A percentile compares a stretch with the other conserved stretches of the same genome.
Conservation (phyloP, 73 alveolate genomes). For the Paramecium biaurelia region DNA sequence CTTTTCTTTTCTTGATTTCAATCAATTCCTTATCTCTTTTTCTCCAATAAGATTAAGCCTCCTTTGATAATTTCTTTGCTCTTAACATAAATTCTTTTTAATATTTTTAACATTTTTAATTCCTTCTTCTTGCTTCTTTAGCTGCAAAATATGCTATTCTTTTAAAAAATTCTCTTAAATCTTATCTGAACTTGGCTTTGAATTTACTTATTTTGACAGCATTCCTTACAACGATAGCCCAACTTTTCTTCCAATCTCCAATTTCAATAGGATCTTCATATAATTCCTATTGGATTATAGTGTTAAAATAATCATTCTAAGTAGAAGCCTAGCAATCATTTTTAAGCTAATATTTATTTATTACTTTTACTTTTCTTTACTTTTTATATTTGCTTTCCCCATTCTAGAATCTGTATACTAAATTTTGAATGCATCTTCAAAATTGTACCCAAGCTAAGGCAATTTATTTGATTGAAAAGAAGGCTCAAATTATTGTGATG, state of each 20-base stretch:
- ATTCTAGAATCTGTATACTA: not conserved
- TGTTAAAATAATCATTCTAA: not conserved
- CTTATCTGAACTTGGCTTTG: conserved; percentile 69
- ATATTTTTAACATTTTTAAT: conserved; percentile 82
- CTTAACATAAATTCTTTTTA: conserved; percentile 86
- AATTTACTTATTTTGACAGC: conserved; percentile 46
- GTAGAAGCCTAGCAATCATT: not conserved
- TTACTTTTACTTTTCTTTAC: not conserved
- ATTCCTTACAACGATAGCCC: conserved; percentile 37
- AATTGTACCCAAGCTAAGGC: not conserved
- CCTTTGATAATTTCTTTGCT: conserved; percentile 93
- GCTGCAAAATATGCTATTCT: conserved; percentile 80
- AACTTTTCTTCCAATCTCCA: conserved; percentile 47
- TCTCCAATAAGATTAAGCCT: conserved; percentile 92
- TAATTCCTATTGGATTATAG: not conserved
- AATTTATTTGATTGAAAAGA: not conserved
- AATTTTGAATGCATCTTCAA: conserved; percentile 32
- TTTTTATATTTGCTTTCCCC: not conserved
- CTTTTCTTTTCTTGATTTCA: conserved; percentile 94
- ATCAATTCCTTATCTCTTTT: conserved; percentile 96
- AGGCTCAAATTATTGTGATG: not conserved
- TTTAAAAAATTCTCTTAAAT: conserved; percentile 87
- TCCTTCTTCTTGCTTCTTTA: conserved; percentile 94
- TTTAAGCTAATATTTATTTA: not conserved
- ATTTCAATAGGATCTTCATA: conserved; percentile 44